Evolutionary conservation across 176 grass and related monocot species (phyloP), one percentile per base, ranked within the genome.

Genomic region (Stipa capillata): DNA sequence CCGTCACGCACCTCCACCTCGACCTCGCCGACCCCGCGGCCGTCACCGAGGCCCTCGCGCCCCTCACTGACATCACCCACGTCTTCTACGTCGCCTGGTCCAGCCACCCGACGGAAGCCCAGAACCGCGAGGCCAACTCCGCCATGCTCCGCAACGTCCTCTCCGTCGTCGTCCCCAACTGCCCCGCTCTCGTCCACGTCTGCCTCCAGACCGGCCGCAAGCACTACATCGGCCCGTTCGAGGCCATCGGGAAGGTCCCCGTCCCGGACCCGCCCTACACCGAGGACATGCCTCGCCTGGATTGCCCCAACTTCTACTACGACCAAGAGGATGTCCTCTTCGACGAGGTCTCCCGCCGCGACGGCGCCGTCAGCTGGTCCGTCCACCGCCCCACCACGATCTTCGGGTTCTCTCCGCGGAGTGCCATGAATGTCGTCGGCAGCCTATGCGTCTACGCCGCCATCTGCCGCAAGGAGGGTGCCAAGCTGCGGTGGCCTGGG

Each of bases 391-490:
- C 94, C 28, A 54, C 80, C 5, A 23, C 24, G 17, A 42, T 97
- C 75, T 91, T 97, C 20, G 94, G 94, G 0, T 97, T 89, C 88
- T 91, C 94, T 45, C 94, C 94, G 0, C 79, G 84, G 31, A 89
- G 90, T 80, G 78, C 57, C 60, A 97, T 89, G 85, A 97, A 97
- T 70, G 35, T 93, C 60, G 47, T 97, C 37, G 90, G 83, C 57
- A 90, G 83, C 70, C 86, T 97, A 40, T 93, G 90, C 82, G 90
- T 91, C 0, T 97, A 97, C 76, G 94, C 94, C 2, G 90, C 90
- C 58, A 89, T 97, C 71, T 97, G 94, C 82, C 65, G 83, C 7
- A 91, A 89, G 85, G 88, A 90, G 59, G 88, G 90, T 20, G 20
- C 82, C 34, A 60, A 18, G 66, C 77, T 97, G 29, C 83, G 86